Conservation (phyloP, 345 rosid genomes). For the Viola odorata region DNA sequence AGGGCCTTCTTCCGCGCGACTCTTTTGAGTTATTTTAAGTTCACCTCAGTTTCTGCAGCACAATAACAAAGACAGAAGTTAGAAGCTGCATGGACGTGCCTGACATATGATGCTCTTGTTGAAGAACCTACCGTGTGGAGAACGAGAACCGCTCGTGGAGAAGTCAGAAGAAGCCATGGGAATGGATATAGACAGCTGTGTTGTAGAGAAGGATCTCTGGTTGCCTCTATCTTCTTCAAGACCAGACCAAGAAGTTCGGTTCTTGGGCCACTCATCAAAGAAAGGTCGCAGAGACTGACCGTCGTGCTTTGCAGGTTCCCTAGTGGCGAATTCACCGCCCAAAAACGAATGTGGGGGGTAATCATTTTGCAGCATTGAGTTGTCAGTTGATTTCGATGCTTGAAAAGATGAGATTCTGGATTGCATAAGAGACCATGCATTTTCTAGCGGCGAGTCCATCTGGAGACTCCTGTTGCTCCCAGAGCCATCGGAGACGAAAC, state of each 20-base stretch:
- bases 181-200: constrained; percentile 52
- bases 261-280: constrained; percentile 52
- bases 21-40: neutral
- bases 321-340: constrained; percentile 18
- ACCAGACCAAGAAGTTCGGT: constrained; percentile 38
- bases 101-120: neutral
- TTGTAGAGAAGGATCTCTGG: constrained; percentile 39
- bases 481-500: constrained; percentile 40
- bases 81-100: neutral
- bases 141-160: constrained; percentile 29
- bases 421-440: constrained; percentile 42
- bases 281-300: constrained; percentile 52
- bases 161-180: constrained; percentile 43
- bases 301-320: constrained; percentile 30
- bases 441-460: constrained; percentile 28
- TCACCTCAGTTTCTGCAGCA: constrained; percentile 27
- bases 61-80: constrained; percentile 1
- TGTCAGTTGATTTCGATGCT: constrained; percentile 21
- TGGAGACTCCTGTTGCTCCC: constrained; percentile 33
- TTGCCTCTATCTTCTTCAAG: constrained; percentile 41
- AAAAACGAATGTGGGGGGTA: constrained; percentile 30
- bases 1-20: neutral
- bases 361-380: constrained; percentile 29
- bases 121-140: constrained; percentile 35
- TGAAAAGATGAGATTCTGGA: constrained; percentile 26